Evolutionary conservation across 371 early-diverging fungal genomes (phyloP).

Genomic region (Apophysomyces variabilis): DNA sequence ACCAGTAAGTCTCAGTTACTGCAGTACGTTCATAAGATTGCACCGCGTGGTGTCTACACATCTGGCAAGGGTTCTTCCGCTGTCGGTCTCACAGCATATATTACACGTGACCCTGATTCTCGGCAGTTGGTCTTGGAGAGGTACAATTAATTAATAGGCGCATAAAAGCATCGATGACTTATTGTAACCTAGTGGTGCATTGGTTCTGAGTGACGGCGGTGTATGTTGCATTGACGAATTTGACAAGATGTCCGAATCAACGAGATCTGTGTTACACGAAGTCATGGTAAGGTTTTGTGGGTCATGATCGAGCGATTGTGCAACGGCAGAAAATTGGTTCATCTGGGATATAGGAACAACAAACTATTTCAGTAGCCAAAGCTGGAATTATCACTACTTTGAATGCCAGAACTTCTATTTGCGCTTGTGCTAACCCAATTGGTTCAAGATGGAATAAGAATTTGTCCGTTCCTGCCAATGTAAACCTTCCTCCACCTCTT

Average conservation of each 20-base stretch:
- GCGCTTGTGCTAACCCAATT: slow-evolving; percentile 99
- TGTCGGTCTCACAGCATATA: slow-evolving; percentile 99
- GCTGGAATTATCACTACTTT: slow-evolving; percentile 99
- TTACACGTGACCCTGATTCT: slow-evolving; percentile 98
- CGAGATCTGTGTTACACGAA: slow-evolving; percentile 98
- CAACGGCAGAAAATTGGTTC: neutral
- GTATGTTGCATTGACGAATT: slow-evolving; percentile 99
- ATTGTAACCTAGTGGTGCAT: slow-evolving; percentile 82
- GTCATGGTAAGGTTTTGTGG: slow-evolving; percentile 81
- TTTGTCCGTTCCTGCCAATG: slow-evolving; percentile 92
- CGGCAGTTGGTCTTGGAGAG: slow-evolving; percentile 97
- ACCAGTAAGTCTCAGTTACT: slow-evolving; percentile 99
- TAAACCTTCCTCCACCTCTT: slow-evolving; percentile 96
- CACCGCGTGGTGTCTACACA: slow-evolving; percentile 99
- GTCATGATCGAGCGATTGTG: neutral
- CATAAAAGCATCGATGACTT: neutral
- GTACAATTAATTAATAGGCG: slow-evolving; percentile 27
- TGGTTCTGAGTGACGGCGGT: slow-evolving; percentile 98
- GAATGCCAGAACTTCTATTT: slow-evolving; percentile 98
- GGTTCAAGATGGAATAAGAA: slow-evolving; percentile 93
- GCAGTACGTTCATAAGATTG: slow-evolving; percentile 93
- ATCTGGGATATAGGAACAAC: slow-evolving; percentile 86
- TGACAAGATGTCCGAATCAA: slow-evolving; percentile 98
- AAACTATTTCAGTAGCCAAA: slow-evolving; percentile 99
- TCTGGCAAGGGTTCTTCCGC: slow-evolving; percentile 99